Base-by-base conservation (phyloP, 495 filamentous ascomycete genomes). In the Penicillium goetzii region DNA sequence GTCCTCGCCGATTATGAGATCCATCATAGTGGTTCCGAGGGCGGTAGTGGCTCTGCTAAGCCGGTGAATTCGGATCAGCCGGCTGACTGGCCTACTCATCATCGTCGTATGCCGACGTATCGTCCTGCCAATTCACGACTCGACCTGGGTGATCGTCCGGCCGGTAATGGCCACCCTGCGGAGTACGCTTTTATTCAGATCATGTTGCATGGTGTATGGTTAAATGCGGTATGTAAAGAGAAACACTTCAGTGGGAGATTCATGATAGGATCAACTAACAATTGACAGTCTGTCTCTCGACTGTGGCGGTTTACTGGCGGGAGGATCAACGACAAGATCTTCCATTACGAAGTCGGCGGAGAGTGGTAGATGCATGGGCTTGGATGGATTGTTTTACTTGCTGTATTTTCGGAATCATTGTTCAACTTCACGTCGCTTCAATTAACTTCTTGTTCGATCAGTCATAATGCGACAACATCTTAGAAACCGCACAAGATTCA, bases 201-300 rank as follows among this genome's bases (percentile, higher is more conserved):
- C 2, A 85, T 88, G 84, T 76, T 86, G 53, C 76, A 79, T 11
- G 84, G 83, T 6, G 80, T 84, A 10, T 75, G 72, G 74, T 60
- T 82, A n/a, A 81, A 85, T 64, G 74, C 79, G 59, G 85, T 87
- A 67, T 25, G 52, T 19, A 64, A 83, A 77, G 15, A 5, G 12
- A 43, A 36, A n/a, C n/a, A 30, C 47, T 17, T 54, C 12, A 7
- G 5, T 8, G 15, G 49, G 62, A 25, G 53, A 32, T 62, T 51
- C 33, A 45, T 30, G 50, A 14, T 6, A 53, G 17, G 23, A 23
- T 23, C 28, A 40, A 49, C 34, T 61, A 25, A 62, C 47, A 19
- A 52, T 56, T 43, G 60, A 52, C 61, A 82, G 75, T 65, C 64
- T 4, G 65, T 74, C 32, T 61, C 72, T n/a, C 69, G 73, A 28